Evolutionary conservation across 106 monocot genomes (phyloP).

Genomic region (Allium cepa): DNA sequence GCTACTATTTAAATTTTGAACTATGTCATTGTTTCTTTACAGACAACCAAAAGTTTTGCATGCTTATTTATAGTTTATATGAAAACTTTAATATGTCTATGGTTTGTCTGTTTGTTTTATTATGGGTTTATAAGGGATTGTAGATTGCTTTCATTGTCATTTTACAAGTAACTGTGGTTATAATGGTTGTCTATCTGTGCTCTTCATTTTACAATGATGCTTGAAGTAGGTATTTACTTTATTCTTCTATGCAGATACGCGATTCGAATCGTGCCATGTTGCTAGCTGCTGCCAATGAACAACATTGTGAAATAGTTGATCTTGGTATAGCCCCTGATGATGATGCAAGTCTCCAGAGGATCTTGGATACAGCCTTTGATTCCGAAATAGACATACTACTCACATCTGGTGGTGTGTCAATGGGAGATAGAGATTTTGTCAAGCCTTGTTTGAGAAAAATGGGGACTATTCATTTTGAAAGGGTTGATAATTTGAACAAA

Average conservation of each 20-base stretch:
- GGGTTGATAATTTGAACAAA: conserved; percentile 23
- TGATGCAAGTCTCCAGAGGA: conserved; percentile 45
- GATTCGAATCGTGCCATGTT: conserved; percentile 94
- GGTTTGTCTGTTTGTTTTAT: too few relatives aligned
- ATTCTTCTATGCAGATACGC: conserved; percentile 28
- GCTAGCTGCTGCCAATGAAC: conserved; percentile 62
- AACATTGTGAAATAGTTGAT: conserved; percentile 78
- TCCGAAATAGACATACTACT: conserved; percentile 70
- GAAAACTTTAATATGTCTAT: too few relatives aligned
- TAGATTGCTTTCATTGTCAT: too few relatives aligned
- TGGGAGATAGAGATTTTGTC: conserved; percentile 94
- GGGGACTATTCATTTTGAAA: conserved; percentile 73
- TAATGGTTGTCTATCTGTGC: too few relatives aligned
- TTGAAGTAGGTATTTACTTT: too few relatives aligned
- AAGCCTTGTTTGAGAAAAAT: conserved; percentile 66
- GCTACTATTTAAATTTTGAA: too few relatives aligned
- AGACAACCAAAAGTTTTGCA: too few relatives aligned
- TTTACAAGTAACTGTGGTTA: too few relatives aligned
- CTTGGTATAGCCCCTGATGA: conserved; percentile 71
- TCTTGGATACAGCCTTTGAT: conserved; percentile 37
- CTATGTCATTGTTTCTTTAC: too few relatives aligned
- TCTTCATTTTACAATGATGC: too few relatives aligned
- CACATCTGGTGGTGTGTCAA: conserved; percentile 92
- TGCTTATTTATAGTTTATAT: too few relatives aligned
- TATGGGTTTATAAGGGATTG: too few relatives aligned